Percentiles rank a stretch among this genome's conserved stretches.
Conservation (phyloP, 1,139 yeast genomes). For the Sugiyamaella sp. region DNA sequence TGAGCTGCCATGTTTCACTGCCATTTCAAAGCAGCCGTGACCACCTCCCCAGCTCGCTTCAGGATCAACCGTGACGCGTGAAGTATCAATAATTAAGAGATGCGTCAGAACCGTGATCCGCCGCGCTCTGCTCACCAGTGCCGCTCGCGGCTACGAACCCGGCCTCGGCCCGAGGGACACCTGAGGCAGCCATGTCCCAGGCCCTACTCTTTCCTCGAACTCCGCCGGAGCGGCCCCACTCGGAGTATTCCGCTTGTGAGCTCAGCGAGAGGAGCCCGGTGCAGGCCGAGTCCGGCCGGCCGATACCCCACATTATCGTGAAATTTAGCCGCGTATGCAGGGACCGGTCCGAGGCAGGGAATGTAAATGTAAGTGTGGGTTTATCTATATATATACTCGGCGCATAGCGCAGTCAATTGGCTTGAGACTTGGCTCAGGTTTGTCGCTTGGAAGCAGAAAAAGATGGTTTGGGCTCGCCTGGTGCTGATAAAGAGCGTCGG, state of each 20-base stretch:
- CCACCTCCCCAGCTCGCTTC: too few relatives aligned
- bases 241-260: too few relatives aligned
- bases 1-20: not conserved
- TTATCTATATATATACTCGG: not conserved
- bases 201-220: too few relatives aligned
- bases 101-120: not conserved
- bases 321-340: slow-evolving; percentile 17
- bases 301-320: slow-evolving; percentile 10
- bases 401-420: too few relatives aligned
- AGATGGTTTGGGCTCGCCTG: not conserved
- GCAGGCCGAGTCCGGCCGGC: too few relatives aligned
- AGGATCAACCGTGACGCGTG: too few relatives aligned
- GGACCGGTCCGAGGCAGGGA: slow-evolving; percentile 6
- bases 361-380: not conserved
- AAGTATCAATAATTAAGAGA: not conserved
- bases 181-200: too few relatives aligned
- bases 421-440: not conserved
- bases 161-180: too few relatives aligned
- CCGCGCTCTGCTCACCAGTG: not conserved
- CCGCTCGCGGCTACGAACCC: not conserved
- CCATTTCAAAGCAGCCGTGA: not conserved
- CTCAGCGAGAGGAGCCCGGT: too few relatives aligned
- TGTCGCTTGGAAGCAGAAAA: not conserved
- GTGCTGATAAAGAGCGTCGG: not conserved
- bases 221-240: too few relatives aligned